phyloP scores from a whole-genome alignment of 2,329 filamentous ascomycete species.

The Periconia digitata region DNA sequence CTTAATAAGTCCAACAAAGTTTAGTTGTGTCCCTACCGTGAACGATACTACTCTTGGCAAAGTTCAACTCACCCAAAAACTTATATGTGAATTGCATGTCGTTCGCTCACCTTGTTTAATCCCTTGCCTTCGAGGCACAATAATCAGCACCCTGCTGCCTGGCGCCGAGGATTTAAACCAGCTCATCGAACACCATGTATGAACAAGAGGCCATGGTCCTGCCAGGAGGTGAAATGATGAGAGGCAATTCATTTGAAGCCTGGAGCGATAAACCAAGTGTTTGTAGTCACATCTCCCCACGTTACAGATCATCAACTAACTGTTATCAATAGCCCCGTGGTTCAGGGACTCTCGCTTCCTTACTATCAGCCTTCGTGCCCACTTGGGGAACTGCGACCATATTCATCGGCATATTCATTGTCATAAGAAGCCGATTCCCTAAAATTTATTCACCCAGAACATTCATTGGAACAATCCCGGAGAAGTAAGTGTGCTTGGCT shows the following conservation, averaged over 20 bases:
- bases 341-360: constrained; percentile 31
- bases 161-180: background rate
- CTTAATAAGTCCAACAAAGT: no score
- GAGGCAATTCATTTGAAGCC: constrained; percentile 3
- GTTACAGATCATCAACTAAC: constrained; percentile 10
- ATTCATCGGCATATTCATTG: constrained; percentile 40
- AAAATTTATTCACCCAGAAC: constrained; percentile 50
- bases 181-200: constrained; percentile 5
- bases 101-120: background rate
- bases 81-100: no score
- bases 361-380: constrained; percentile 40
- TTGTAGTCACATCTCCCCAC: background rate
- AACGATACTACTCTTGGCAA: no score
- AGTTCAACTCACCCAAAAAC: no score
- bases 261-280: constrained; percentile 17
- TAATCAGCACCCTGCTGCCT: background rate
- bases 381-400: constrained; percentile 32
- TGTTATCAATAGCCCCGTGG: constrained; percentile 23
- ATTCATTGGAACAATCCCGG: constrained; percentile 47
- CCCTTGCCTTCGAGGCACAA: background rate
- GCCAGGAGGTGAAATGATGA: background rate
- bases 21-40: no score
- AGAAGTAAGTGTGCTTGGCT: constrained; percentile 24
- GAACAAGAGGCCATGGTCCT: constrained; percentile 6
- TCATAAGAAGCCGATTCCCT: constrained; percentile 46